Conservation (phyloP, 495 filamentous ascomycete genomes). For the Podospora comata region DNA sequence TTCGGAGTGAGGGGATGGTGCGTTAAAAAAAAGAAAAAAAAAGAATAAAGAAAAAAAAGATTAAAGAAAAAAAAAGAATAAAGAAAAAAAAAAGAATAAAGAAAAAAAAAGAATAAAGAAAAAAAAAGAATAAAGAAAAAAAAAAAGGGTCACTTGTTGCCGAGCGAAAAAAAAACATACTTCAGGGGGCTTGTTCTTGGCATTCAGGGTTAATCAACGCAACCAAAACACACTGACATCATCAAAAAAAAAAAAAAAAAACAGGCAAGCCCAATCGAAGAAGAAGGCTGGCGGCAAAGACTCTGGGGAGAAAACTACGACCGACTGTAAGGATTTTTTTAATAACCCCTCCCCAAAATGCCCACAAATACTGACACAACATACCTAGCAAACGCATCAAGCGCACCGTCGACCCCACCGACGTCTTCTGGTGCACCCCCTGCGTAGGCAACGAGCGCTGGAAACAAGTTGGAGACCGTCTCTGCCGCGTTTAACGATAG, state of each 20-base stretch:
- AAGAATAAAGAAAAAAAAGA: too few relatives aligned
- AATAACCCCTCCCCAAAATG: not conserved
- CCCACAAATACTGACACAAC: not conserved
- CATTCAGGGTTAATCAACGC: not conserved
- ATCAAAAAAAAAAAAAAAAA: not conserved
- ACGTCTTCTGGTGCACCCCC: slow-evolving; percentile 56
- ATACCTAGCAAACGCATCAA: slow-evolving; percentile 41
- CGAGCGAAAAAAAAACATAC: too few relatives aligned
- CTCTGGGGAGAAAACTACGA: slow-evolving; percentile 54
- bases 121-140: too few relatives aligned
- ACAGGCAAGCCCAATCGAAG: slow-evolving; percentile 48
- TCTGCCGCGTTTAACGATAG: slow-evolving; percentile 28
- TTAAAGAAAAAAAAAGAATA: too few relatives aligned
- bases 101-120: too few relatives aligned
- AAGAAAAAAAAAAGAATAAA: too few relatives aligned
- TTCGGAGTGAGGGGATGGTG: too few relatives aligned
- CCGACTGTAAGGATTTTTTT: slow-evolving; percentile 28
- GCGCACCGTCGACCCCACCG: slow-evolving; percentile 53
- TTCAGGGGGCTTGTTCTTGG: not conserved
- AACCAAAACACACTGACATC: not conserved
- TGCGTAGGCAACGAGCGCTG: slow-evolving; percentile 63
- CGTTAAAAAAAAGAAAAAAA: too few relatives aligned
- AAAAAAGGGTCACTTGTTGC: too few relatives aligned
- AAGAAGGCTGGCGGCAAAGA: slow-evolving; percentile 41
- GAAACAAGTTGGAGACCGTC: slow-evolving; percentile 37